Percentiles rank a stretch among this genome's conserved stretches.
These are phyloP conservation scores for Hyphodiscus hymeniophilus DNA, from an alignment of 495 filamentous ascomycete species.

Conservation along the genomic window DNA sequence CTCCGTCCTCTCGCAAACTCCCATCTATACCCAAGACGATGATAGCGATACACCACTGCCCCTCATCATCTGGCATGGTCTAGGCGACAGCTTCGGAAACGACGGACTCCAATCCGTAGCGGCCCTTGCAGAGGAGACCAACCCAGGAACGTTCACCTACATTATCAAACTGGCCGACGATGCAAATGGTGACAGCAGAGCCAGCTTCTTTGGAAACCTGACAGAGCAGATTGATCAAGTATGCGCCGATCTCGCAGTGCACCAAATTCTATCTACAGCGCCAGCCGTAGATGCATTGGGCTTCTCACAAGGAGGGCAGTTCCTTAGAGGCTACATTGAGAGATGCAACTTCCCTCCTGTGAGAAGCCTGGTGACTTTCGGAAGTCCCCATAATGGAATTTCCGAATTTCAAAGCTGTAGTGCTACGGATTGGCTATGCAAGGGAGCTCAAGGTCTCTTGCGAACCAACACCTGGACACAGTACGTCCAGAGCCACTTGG, in stretches of 20 bases:
- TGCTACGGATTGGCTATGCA: constrained; percentile 69
- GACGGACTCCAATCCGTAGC: constrained; percentile 65
- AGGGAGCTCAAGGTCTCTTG: constrained; percentile 63
- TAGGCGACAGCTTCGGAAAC: constrained; percentile 61
- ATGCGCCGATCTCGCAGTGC: constrained; percentile 66
- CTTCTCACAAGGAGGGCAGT: constrained; percentile 94
- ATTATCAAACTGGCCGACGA: constrained; percentile 66
- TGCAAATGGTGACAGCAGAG: constrained; percentile 56
- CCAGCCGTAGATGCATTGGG: constrained; percentile 84
- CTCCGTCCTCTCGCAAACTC: constrained; percentile 17
- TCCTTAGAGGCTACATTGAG: constrained; percentile 88
- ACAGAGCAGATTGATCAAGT: constrained; percentile 70
- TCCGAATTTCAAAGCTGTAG: constrained; percentile 60
- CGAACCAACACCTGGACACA: constrained; percentile 65
- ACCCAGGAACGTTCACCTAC: constrained; percentile 82
- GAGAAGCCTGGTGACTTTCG: constrained; percentile 80
- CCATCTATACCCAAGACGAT: constrained; percentile 15
- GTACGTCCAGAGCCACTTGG: constrained; percentile 67
- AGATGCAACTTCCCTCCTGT: constrained; percentile 79
- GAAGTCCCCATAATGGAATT: constrained; percentile 92
- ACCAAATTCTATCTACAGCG: constrained; percentile 73
- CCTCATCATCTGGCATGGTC: constrained; percentile 82
- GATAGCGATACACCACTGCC: constrained; percentile 59
- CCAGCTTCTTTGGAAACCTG: constrained; percentile 87
- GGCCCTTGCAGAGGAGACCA: constrained; percentile 55